Evolutionary conservation across 225 moss, liverwort and hornwort genomes (phyloP).

Genomic region (Ulota crispa): DNA sequence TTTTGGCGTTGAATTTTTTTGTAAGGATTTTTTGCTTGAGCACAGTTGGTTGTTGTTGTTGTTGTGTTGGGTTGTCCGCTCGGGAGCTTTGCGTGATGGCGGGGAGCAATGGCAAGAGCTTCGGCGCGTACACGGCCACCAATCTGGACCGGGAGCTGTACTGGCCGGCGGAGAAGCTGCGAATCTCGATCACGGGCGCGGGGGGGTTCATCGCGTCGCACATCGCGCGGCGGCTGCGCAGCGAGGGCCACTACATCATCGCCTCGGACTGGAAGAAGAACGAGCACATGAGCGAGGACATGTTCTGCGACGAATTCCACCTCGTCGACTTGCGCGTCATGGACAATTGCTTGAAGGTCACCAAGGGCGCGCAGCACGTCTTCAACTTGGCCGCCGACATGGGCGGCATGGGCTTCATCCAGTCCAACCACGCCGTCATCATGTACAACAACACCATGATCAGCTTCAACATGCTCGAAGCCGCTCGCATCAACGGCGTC

Average conservation of each 20-base stretch:
- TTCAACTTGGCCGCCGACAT: slow-evolving; percentile 91
- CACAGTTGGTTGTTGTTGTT: no score
- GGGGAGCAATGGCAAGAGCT: slow-evolving; percentile 45
- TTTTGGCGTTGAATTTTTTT: no score
- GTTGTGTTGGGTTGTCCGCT: background rate
- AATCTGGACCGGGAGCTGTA: slow-evolving; percentile 78
- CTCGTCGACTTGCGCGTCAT: slow-evolving; percentile 78
- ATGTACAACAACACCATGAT: slow-evolving; percentile 97
- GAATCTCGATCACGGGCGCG: slow-evolving; percentile 76
- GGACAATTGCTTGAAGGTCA: slow-evolving; percentile 76
- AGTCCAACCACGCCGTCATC: slow-evolving; percentile 83
- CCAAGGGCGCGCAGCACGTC: slow-evolving; percentile 65
- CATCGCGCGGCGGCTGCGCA: slow-evolving; percentile 69
- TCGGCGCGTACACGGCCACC: slow-evolving; percentile 71
- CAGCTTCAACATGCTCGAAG: slow-evolving; percentile 85
- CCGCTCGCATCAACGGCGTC: slow-evolving; percentile 79
- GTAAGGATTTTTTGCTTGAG: no score
- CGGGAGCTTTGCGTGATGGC: slow-evolving; percentile 16
- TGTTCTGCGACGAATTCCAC: slow-evolving; percentile 91
- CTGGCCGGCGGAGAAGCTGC: slow-evolving; percentile 69
- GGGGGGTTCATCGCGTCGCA: slow-evolving; percentile 89
- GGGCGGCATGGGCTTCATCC: slow-evolving; percentile 96
- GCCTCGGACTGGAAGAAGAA: slow-evolving; percentile 90
- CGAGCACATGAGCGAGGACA: slow-evolving; percentile 91
- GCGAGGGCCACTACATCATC: slow-evolving; percentile 85